Evolutionary conservation across 139 green algal genomes (phyloP).

Genomic region (Nannochloris sp.): DNA sequence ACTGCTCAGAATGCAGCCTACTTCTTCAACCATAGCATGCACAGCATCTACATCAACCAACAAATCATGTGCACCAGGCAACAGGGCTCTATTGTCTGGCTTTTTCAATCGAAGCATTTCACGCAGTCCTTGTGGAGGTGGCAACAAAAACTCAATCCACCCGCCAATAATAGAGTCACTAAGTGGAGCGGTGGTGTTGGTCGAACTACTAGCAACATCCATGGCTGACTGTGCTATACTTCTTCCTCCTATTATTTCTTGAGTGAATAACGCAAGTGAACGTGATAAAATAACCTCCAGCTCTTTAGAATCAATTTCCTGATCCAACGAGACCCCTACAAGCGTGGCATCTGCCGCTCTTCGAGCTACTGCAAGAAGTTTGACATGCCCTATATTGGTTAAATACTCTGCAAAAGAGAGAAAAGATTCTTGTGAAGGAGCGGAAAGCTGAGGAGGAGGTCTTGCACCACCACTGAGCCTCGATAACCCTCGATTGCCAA

Average conservation of each 20-base stretch:
- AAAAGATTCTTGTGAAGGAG: constrained; percentile 36
- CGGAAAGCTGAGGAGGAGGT: constrained; percentile 1
- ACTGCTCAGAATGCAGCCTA: constrained; percentile 12
- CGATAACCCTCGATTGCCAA: not conserved
- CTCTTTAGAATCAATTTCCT: constrained; percentile 2
- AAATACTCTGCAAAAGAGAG: constrained; percentile 40
- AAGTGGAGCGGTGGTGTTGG: not conserved
- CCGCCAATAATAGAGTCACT: not conserved
- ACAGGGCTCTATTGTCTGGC: constrained; percentile 27
- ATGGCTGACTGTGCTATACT: not conserved
- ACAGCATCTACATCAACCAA: constrained; percentile 32
- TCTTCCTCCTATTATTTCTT: not conserved
- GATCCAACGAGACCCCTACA: constrained; percentile 4
- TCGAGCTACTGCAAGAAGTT: constrained; percentile 9
- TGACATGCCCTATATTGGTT: constrained; percentile 12
- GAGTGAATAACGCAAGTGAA: not conserved
- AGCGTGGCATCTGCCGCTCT: constrained; percentile 3
- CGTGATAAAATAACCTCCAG: constrained; percentile 9
- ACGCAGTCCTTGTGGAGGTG: not conserved
- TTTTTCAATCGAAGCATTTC: not conserved
- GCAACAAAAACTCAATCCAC: constrained; percentile 17
- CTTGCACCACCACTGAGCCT: not conserved
- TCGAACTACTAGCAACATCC: not conserved
- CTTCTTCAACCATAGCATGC: constrained; percentile 28
- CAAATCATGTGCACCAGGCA: constrained; percentile 3